Conservation (phyloP, 2,329 filamentous ascomycete species). For the Colletotrichum simmondsii region DNA sequence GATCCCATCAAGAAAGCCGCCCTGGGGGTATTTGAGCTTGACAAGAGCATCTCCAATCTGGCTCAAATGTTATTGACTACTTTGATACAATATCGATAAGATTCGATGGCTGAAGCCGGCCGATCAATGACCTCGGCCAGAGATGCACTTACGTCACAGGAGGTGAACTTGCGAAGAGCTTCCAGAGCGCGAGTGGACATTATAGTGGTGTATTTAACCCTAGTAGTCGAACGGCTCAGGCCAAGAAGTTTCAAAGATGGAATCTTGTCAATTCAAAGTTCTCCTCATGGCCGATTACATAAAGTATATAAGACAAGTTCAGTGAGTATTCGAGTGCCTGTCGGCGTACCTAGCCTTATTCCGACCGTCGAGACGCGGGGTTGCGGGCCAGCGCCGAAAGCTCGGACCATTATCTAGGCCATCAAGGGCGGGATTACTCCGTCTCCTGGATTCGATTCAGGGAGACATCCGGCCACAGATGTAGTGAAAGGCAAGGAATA, state of each 20-base stretch:
- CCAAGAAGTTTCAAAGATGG: too few relatives aligned
- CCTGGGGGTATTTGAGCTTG: slow-evolving; percentile 42
- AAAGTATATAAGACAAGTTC: not conserved
- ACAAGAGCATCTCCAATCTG: slow-evolving; percentile 41
- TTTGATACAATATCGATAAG: too few relatives aligned
- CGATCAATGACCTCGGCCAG: not conserved
- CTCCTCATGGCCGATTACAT: not conserved
- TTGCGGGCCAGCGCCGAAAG: not conserved
- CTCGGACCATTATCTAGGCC: not conserved
- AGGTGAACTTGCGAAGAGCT: slow-evolving; percentile 17
- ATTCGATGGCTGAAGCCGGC: not conserved
- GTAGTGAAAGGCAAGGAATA: not conserved
- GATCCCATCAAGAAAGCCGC: slow-evolving; percentile 41
- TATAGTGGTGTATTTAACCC: too few relatives aligned
- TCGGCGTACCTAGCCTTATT: not conserved
- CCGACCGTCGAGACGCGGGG: not conserved
- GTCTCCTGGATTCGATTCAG: not conserved
- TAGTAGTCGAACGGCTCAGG: too few relatives aligned
- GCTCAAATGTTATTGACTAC: too few relatives aligned
- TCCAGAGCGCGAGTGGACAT: slow-evolving; percentile 10
- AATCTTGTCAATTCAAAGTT: too few relatives aligned
- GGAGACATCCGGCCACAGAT: not conserved
- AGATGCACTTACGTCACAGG: slow-evolving; percentile 21
- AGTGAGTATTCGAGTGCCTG: not conserved
- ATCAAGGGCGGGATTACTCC: not conserved